Conservation (phyloP, 2,329 filamentous ascomycete species). For the Hymenoscyphus occultus region DNA sequence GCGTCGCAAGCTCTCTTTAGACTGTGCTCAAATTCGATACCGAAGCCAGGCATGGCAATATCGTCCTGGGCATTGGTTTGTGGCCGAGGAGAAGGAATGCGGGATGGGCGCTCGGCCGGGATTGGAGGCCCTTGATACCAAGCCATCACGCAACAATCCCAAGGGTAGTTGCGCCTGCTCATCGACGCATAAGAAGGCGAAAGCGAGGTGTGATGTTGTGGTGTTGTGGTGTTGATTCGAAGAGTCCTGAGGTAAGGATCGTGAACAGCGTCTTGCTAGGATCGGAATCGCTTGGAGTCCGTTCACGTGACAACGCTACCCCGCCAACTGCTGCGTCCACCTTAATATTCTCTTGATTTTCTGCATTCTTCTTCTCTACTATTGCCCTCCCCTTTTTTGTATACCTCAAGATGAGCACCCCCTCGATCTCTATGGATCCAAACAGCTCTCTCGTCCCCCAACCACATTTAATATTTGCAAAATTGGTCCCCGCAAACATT, state of each 20-base stretch:
- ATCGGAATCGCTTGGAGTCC: slow-evolving; percentile 1
- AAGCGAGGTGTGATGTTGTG: not conserved
- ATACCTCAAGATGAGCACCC: slow-evolving; percentile 2
- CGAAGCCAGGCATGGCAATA: not conserved
- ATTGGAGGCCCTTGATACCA: too few species aligned
- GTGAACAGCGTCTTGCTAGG: slow-evolving; percentile 1
- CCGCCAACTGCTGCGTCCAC: slow-evolving; percentile 1
- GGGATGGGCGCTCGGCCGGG: too few species aligned
- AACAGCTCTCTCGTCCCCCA: not conserved
- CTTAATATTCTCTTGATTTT: too few species aligned
- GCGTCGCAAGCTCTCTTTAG: not conserved
- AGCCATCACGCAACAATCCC: not conserved
- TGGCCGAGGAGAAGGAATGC: too few species aligned
- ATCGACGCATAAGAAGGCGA: not conserved
- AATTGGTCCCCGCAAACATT: slow-evolving; percentile 1
- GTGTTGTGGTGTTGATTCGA: not conserved
- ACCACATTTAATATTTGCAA: slow-evolving; percentile 4
- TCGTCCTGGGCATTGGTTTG: too few species aligned
- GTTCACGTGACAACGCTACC: not conserved
- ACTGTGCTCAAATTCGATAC: not conserved
- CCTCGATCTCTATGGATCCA: not conserved
- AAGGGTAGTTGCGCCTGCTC: not conserved
- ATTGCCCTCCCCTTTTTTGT: not conserved
- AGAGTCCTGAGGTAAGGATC: not conserved
- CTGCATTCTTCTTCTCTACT: slow-evolving; percentile 1